Base-by-base conservation (phyloP, 495 filamentous ascomycete genomes). In the Lepraria neglecta region DNA sequence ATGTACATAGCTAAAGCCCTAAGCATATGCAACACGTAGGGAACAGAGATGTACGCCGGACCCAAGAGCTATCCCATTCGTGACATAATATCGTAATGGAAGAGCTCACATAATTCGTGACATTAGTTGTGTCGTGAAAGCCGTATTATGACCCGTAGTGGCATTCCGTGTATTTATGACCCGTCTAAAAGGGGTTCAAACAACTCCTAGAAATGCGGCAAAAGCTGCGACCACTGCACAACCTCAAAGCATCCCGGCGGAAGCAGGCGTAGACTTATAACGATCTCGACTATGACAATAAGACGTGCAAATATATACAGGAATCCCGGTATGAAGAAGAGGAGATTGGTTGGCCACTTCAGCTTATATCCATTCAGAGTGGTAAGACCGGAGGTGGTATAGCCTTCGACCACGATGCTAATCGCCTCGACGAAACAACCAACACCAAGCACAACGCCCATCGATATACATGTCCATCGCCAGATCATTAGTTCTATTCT, bases 401-500 rank as follows among this genome's bases (percentile, higher is more conserved):
- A 64, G 19, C 58, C 62, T 19, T 54, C 17, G 1, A 2, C 38
- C 12, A 61, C 19, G 19, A 67, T 65, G 31, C 54, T 46, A 6
- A 43, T 43, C 14, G 59, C 59, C 38, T 68, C 64, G 11, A 57
- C 35, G 3, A 55, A n/a, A 50, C 59, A 55, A 19, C 19, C n/a
- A 4, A 28, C 52, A 3, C 35, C 65, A 15, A 65, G 30, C 4
- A 62, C 48, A 6, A 63, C 35, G 35, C 44, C 53, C 47, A 57
- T 61, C 7, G 47, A 28, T 10, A 65, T 43, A 27, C 59, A 63
- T 0, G 55, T 57, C 38, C 38, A 45, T 14, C 74, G 61, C 76
- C 74, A 77, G 10, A 75, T 56, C 0, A 70, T 31, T 42, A 59
- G 58, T 50, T 77, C 75, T 12, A 53, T 50, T 21, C n/a, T 21